Conservation (phyloP, 306 rosid genomes). For the Canavalia ensiformis region DNA sequence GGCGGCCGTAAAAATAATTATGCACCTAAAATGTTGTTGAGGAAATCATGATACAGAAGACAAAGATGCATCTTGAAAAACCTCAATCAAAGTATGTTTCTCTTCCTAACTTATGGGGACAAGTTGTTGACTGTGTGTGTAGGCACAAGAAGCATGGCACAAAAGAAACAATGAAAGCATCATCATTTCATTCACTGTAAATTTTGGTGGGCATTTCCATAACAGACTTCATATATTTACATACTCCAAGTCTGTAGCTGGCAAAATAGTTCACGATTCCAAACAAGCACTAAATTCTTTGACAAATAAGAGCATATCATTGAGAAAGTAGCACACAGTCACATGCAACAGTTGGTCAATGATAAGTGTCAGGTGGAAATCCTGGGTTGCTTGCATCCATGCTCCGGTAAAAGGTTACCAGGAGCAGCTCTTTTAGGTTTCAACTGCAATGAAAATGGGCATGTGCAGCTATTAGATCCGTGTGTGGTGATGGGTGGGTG, state of each 20-base stretch:
- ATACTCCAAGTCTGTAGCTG: slow-evolving; percentile 20
- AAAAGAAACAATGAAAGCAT: slow-evolving; percentile 31
- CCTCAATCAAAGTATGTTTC: background rate
- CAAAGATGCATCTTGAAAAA: background rate
- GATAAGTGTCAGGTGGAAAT: slow-evolving; percentile 56
- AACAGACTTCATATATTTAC: slow-evolving; percentile 33
- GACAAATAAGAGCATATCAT: slow-evolving; percentile 13
- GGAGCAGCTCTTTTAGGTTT: slow-evolving; percentile 84
- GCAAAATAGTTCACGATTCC: slow-evolving; percentile 26
- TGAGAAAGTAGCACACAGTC: slow-evolving; percentile 25
- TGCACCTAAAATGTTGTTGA: background rate
- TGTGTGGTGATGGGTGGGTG: background rate
- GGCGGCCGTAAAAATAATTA: background rate
- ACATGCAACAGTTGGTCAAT: slow-evolving; percentile 36
- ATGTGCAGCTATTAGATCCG: slow-evolving; percentile 40
- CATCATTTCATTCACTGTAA: slow-evolving; percentile 41
- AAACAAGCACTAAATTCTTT: slow-evolving; percentile 42
- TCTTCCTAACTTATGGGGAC: slow-evolving; percentile 15
- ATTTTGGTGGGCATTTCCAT: background rate
- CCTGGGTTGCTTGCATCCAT: slow-evolving; percentile 80
- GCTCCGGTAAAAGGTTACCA: slow-evolving; percentile 71
- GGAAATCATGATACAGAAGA: slow-evolving; percentile 13
- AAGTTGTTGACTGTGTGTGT: background rate
- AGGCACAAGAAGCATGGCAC: slow-evolving; percentile 1
- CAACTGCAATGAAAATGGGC: slow-evolving; percentile 64